A percentile compares a stretch with the other conserved stretches of the same genome.
Conservation (phyloP, 768 basidiomycete genomes). For the Podaxis carcinomalis region DNA sequence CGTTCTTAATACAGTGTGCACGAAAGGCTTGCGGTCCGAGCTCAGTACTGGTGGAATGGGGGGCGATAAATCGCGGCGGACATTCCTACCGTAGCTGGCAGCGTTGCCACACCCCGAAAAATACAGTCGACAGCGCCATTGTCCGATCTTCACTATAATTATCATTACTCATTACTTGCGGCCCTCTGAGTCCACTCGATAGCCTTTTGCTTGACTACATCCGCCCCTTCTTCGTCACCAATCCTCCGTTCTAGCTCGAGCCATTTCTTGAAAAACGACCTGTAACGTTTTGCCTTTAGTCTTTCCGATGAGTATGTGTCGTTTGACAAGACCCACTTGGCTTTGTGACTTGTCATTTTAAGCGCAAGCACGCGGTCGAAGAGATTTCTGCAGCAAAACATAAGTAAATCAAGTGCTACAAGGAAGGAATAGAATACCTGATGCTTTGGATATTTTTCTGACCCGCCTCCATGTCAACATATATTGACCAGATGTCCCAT, state of each 20-base stretch:
- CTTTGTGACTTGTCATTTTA: constrained; percentile 94
- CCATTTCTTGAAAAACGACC: constrained; percentile 98
- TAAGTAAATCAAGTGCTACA: not conserved
- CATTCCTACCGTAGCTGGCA: too few relatives aligned
- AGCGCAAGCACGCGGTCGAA: constrained; percentile 78
- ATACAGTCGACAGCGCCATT: not conserved
- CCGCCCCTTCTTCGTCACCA: constrained; percentile 83
- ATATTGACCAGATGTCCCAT: constrained; percentile 93
- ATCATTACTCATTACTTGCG: constrained; percentile 19
- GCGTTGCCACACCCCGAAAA: too few relatives aligned
- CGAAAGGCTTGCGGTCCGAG: too few relatives aligned
- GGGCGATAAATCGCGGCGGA: too few relatives aligned
- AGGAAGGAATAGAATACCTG: constrained; percentile 41
- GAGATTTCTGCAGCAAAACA: constrained; percentile 53
- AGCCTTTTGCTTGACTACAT: constrained; percentile 81
- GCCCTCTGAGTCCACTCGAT: constrained; percentile 85
- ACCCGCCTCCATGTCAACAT: constrained; percentile 92
- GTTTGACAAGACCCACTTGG: constrained; percentile 62
- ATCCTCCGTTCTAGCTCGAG: constrained; percentile 79
- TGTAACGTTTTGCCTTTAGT: constrained; percentile 24
- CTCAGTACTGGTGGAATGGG: too few relatives aligned
- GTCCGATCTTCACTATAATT: constrained; percentile 2
- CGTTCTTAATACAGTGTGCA: too few relatives aligned
- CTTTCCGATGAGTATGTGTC: not conserved
- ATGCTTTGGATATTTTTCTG: constrained; percentile 76